Evolutionary conservation across 2,329 filamentous ascomycete genomes (phyloP).

Genomic region (Tympanopsis confertula): DNA sequence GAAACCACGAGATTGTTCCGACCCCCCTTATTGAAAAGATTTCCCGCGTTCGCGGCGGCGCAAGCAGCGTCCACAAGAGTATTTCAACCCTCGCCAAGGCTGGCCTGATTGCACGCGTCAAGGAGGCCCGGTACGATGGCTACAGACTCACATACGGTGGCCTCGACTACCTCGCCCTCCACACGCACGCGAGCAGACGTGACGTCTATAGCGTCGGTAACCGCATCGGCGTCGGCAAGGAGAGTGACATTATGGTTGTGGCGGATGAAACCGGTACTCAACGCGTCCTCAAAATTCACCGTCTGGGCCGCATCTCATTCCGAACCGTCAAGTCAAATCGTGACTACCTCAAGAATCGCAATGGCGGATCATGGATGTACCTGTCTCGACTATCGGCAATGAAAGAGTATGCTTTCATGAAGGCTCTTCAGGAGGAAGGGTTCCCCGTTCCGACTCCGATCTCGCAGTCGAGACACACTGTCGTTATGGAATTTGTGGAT

Average conservation of each 20-base stretch:
- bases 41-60: conserved; percentile 66
- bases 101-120: conserved; percentile 80
- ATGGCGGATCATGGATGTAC: conserved; percentile 91
- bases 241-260: conserved; percentile 92
- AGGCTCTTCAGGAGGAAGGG: conserved; percentile 67
- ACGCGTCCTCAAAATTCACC: conserved; percentile 86
- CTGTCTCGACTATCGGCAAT: conserved; percentile 83
- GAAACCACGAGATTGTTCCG: conserved; percentile 94
- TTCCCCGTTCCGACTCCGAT: conserved; percentile 85
- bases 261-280: conserved; percentile 69
- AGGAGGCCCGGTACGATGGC: conserved; percentile 94
- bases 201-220: conserved; percentile 85
- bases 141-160: conserved; percentile 95
- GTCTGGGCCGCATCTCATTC: conserved; percentile 90
- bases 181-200: conserved; percentile 71
- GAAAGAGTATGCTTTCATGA: conserved; percentile 94
- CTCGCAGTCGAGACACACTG: conserved; percentile 83
- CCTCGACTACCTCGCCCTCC: conserved; percentile 91
- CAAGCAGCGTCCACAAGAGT: conserved; percentile 67
- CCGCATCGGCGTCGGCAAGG: conserved; percentile 91
- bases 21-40: conserved; percentile 79
- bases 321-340: conserved; percentile 90
- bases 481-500: conserved; percentile 90
- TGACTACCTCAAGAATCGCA: conserved; percentile 79
- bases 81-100: conserved; percentile 89